Conservation (phyloP, 139 green algal genomes). For the Yamagishiella unicocca region DNA sequence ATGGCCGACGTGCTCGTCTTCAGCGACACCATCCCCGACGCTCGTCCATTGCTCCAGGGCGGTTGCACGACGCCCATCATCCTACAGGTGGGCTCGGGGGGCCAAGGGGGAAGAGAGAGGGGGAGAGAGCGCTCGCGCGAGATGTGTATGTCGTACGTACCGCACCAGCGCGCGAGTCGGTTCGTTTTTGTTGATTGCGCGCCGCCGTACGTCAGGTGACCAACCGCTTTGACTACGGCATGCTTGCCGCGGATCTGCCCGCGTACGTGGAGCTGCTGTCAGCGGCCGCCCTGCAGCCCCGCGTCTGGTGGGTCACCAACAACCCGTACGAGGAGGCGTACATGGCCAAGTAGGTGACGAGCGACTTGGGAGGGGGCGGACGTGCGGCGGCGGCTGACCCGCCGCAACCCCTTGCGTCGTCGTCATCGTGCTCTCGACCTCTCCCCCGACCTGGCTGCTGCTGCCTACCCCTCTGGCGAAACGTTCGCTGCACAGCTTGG, state of each 20-base stretch:
- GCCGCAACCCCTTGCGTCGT: neutral
- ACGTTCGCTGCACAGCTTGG: too few relatives aligned
- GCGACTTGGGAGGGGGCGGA: neutral
- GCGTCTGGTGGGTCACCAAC: slow-evolving; percentile 22
- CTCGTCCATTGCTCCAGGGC: slow-evolving; percentile 14
- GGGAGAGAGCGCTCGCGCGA: neutral
- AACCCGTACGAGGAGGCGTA: slow-evolving; percentile 24
- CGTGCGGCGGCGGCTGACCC: neutral
- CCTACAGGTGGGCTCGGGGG: neutral
- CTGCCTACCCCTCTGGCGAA: too few relatives aligned
- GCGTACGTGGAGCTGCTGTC: neutral
- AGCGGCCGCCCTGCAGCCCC: neutral
- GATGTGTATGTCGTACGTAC: neutral
- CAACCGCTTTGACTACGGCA: slow-evolving; percentile 38
- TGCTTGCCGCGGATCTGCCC: neutral
- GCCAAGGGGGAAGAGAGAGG: neutral
- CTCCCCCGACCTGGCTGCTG: neutral
- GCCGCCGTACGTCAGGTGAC: slow-evolving; percentile 2
- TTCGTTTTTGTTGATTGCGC: neutral
- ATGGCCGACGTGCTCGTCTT: neutral
- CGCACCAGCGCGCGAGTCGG: neutral
- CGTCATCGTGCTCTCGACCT: too few relatives aligned
- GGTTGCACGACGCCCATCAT: slow-evolving; percentile 22
- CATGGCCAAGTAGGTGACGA: slow-evolving; percentile 3
- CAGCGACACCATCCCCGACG: slow-evolving; percentile 30